Evolutionary conservation across 202 grass and related monocot genomes (phyloP).

Genomic region (Miscanthus sacchariflorus): DNA sequence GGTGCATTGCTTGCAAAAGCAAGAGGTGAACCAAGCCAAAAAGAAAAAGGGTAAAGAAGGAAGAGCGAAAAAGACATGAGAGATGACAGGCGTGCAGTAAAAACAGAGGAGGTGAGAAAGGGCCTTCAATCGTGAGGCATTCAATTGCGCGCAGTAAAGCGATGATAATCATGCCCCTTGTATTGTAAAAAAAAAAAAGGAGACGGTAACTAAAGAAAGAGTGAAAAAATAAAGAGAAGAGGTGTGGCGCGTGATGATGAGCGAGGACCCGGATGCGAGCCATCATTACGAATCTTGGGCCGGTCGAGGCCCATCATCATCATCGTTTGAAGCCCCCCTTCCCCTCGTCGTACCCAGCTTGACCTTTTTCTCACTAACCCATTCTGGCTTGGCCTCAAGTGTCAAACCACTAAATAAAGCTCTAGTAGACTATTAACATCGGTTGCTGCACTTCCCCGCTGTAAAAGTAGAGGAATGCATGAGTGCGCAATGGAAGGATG

Average conservation of each 20-base stretch:
- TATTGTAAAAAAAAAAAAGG: not conserved
- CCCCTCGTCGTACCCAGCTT: slow-evolving; percentile 18
- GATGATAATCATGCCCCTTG: slow-evolving; percentile 46
- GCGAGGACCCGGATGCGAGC: slow-evolving; percentile 69
- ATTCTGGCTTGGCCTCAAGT: not conserved
- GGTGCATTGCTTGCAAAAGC: slow-evolving; percentile 14
- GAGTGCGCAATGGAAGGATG: not conserved
- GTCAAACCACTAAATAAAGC: slow-evolving; percentile 5
- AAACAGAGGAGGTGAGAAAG: not conserved
- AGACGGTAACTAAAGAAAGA: not conserved
- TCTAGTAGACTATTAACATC: not conserved
- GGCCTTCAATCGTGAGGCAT: slow-evolving; percentile 44
- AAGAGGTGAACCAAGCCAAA: slow-evolving; percentile 21
- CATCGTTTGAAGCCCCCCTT: slow-evolving; percentile 55
- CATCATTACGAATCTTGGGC: slow-evolving; percentile 99
- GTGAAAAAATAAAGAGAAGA: not conserved
- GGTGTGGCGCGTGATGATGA: slow-evolving; percentile 70
- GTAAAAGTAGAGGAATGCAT: not conserved
- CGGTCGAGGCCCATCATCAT: slow-evolving; percentile 87
- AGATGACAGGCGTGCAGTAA: slow-evolving; percentile 22
- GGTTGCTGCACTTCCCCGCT: not conserved
- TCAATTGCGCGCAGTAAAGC: slow-evolving; percentile 46
- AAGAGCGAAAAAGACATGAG: not conserved
- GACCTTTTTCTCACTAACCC: not conserved
- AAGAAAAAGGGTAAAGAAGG: slow-evolving; percentile 10